A percentile compares a stretch with the other conserved stretches of the same genome.
Evolutionary conservation across 345 rosid genomes (phyloP).

Genomic region (Orychophragmus violaceus): DNA sequence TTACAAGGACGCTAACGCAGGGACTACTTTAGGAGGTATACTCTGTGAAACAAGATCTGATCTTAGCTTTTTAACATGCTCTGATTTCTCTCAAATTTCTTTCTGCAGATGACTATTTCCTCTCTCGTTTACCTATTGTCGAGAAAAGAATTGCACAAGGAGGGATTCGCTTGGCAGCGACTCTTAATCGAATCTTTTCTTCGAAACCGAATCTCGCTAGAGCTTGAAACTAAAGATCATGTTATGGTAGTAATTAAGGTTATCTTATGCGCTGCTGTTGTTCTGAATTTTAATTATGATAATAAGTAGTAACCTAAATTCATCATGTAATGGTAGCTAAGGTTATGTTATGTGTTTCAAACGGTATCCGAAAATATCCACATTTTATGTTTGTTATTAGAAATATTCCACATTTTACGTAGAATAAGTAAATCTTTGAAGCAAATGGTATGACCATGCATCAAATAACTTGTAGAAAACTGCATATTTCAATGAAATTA

Average conservation of each 20-base stretch:
- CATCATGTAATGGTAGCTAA: not conserved
- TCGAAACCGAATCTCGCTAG: conserved; percentile 33
- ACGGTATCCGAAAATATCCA: not conserved
- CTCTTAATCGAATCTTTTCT: conserved; percentile 66
- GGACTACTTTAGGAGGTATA: not conserved
- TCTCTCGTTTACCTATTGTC: conserved; percentile 69
- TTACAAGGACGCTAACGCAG: not conserved
- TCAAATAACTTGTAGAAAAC: not conserved
- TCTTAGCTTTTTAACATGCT: not conserved
- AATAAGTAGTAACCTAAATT: not conserved
- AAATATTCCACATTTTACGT: not conserved
- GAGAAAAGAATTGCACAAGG: conserved; percentile 82
- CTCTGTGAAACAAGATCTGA: not conserved
- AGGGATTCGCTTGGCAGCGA: conserved; percentile 67
- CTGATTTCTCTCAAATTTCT: not conserved
- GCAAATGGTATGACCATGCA: not conserved
- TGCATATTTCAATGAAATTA: not conserved
- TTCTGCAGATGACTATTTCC: conserved; percentile 63
- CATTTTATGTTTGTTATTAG: not conserved
- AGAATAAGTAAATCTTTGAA: not conserved
- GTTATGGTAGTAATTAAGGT: not conserved
- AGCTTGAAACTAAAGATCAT: conserved; percentile 30
- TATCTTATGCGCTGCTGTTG: not conserved
- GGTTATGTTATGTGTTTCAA: not conserved
- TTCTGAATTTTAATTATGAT: not conserved